phyloP scores from a whole-genome alignment of 2,329 filamentous ascomycete genomes.

The Ustulina deusta region DNA sequence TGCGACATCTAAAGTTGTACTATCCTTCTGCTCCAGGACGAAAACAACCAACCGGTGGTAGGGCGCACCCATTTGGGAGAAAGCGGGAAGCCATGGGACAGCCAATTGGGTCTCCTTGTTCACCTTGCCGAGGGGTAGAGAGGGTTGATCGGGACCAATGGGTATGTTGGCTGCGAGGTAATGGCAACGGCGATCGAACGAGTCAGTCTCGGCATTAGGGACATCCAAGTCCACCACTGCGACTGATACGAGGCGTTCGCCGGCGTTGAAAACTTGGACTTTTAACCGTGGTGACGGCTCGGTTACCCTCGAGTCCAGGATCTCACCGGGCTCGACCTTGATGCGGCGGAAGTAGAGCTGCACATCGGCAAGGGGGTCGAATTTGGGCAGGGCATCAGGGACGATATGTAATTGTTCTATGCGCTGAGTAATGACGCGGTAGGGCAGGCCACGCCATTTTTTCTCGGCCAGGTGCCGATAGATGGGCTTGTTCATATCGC shows the following conservation, averaged over 20 bases:
- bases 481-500: slow-evolving; percentile 95
- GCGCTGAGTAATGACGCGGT: slow-evolving; percentile 83
- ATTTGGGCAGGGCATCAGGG: slow-evolving; percentile 85
- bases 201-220: slow-evolving; percentile 79
- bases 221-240: slow-evolving; percentile 92
- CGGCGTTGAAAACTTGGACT: slow-evolving; percentile 86
- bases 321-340: slow-evolving; percentile 79
- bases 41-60: slow-evolving; percentile 91
- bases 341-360: slow-evolving; percentile 81
- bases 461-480: slow-evolving; percentile 89
- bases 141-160: slow-evolving; percentile 64
- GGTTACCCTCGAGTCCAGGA: slow-evolving; percentile 79
- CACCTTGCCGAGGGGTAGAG: slow-evolving; percentile 74
- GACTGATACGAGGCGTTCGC: slow-evolving; percentile 84
- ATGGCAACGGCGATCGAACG: slow-evolving; percentile 85
- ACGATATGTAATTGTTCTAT: slow-evolving; percentile 87
- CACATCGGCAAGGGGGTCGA: slow-evolving; percentile 83
- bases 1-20: slow-evolving; percentile 67
- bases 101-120: slow-evolving; percentile 74
- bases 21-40: slow-evolving; percentile 81
- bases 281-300: slow-evolving; percentile 80
- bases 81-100: slow-evolving; percentile 85
- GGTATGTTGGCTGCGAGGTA: slow-evolving; percentile 80
- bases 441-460: slow-evolving; percentile 89
- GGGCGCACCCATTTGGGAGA: slow-evolving; percentile 87